Conservation (phyloP, 2,329 filamentous ascomycete genomes). For the Aspergillus piperis region DNA sequence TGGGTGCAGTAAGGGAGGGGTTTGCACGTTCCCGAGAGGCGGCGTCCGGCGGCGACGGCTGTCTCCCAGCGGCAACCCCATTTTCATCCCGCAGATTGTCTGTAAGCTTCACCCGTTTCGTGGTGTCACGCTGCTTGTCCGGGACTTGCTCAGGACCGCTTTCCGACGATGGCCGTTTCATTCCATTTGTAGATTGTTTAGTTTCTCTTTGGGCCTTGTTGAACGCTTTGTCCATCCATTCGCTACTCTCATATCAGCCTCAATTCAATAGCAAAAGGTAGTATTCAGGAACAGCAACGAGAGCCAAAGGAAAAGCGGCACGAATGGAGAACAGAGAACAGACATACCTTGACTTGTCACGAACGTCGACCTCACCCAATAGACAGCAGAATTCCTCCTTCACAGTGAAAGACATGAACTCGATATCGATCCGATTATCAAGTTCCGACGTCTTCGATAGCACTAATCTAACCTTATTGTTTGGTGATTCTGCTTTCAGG, state of each 20-base stretch:
- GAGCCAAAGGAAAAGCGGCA: background rate
- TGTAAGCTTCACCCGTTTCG: conserved; percentile 35
- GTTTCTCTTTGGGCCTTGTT: conserved; percentile 17
- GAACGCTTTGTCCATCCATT: conserved; percentile 39
- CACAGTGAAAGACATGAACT: conserved; percentile 26
- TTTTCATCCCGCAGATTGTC: conserved; percentile 29
- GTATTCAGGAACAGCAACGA: no score
- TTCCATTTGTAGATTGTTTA: conserved; percentile 3
- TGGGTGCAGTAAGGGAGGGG: conserved; percentile 8
- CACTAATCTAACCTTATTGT: conserved; percentile 33
- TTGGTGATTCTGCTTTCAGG: conserved; percentile 21
- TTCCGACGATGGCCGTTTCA: conserved; percentile 21
- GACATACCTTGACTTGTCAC: conserved; percentile 30
- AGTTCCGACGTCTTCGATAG: conserved; percentile 25
- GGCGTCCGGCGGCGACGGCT: conserved; percentile 4
- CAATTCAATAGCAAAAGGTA: background rate
- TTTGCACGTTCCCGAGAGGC: conserved; percentile 1
- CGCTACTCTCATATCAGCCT: conserved; percentile 20
- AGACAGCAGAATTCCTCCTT: conserved; percentile 25
- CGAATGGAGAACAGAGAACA: background rate
- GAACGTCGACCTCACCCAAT: conserved; percentile 15
- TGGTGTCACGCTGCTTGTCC: conserved; percentile 11
- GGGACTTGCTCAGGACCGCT: conserved; percentile 8
- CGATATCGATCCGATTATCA: conserved; percentile 29
- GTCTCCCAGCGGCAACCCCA: conserved; percentile 13